Evolutionary conservation across 768 basidiomycete genomes (phyloP), one percentile per base, ranked within the genome.

Genomic region (Lactarius tabidus): DNA sequence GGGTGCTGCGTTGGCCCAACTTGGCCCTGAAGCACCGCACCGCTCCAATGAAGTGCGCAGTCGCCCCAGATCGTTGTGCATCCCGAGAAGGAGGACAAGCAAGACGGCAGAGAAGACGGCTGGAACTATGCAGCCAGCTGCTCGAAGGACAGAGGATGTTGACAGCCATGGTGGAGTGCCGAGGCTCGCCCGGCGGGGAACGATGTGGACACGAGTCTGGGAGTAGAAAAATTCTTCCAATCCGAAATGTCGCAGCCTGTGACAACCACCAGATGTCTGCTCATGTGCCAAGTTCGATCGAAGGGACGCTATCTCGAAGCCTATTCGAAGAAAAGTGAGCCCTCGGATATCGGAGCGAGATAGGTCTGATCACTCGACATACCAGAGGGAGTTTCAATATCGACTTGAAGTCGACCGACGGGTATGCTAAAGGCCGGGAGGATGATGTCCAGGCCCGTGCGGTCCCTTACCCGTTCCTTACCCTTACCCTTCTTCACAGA

Each of bases 401-500:
- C 78, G 1, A 90, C 87, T 71, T 89, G 85, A 64, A 91, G 75
- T 71, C 80, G 79, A 53, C 86, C 85, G 51, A 92, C 77, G 8
- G 89, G 84, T n/a, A 91, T 75, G 4, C 83, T 73, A 70, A 93
- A 93, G n/a, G 84, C 83, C 9, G 91, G 91, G 52, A 93, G 72
- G 53, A 88, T 75, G 23, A 91, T 73, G 67, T 83, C 75, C 20
- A 86, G 61, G 3, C 29, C 59, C 2, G 64, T 60, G 31, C 71
- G 66, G 3, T 69, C 69, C 58, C 71, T 73, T 29, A 74, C 73
- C 31, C 68, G 74, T 54, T 67, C 69, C 65, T 75, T 80, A 62
- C 70, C 75, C 67, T 80, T 84, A 45, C 76, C 74, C 51, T 69
- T 63, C 23, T 60, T 68, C 57, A 65, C 43, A 12, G 29, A 2